These are phyloP conservation scores for Rhypophila decipiens DNA, from an alignment of 495 filamentous ascomycete genomes.

Conservation along the genomic window DNA sequence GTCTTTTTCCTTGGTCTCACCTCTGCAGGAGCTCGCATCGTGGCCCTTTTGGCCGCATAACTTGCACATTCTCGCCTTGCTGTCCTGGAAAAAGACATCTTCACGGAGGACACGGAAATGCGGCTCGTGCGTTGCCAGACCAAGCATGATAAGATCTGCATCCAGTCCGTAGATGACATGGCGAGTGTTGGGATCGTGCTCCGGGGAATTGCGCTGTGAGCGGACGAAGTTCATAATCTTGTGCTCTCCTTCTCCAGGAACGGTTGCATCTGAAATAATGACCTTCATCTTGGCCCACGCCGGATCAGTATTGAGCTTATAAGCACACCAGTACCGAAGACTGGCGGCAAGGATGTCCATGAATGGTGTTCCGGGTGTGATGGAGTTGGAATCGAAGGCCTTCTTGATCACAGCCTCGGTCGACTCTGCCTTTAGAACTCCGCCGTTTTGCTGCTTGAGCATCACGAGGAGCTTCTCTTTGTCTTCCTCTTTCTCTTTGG, in stretches of 20 bases:
- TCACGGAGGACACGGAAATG: conserved; percentile 96
- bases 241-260: conserved; percentile 96
- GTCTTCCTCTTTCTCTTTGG: conserved; percentile 87
- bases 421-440: conserved; percentile 51
- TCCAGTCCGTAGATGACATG: conserved; percentile 96
- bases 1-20: conserved; percentile 74
- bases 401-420: conserved; percentile 69
- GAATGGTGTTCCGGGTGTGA: conserved; percentile 96
- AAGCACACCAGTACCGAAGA: conserved; percentile 89
- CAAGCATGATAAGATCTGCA: conserved; percentile 98
- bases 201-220: conserved; percentile 81
- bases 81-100: conserved; percentile 91
- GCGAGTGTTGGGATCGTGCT: conserved; percentile 92
- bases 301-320: conserved; percentile 95
- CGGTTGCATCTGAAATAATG: conserved; percentile 95
- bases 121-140: conserved; percentile 92
- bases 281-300: conserved; percentile 97
- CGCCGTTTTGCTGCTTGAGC: conserved; percentile 65
- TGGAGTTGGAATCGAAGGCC: conserved; percentile 96
- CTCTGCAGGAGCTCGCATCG: conserved; percentile 73
- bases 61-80: conserved; percentile 69
- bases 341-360: conserved; percentile 95
- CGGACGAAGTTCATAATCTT: conserved; percentile 99
- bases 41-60: conserved; percentile 90
- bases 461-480: conserved; percentile 79